Conservation (phyloP, 2,329 filamentous ascomycete species). For the Pezicula rhizophila region DNA sequence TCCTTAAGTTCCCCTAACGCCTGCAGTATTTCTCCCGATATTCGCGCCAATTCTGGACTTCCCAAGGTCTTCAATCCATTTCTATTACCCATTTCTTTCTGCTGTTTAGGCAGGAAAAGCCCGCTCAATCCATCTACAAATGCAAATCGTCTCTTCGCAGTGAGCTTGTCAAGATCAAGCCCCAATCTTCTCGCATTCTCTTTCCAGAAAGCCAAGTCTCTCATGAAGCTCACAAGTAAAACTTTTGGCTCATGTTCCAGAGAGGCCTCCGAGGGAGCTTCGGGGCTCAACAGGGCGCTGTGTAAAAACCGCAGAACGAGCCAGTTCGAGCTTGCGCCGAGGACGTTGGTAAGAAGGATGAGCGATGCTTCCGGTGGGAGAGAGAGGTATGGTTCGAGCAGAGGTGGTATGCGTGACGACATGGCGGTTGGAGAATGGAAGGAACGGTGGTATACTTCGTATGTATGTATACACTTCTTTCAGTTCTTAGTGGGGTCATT, state of each 20-base stretch:
- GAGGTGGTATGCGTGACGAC: slow-evolving; percentile 40
- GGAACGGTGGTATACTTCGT: background rate
- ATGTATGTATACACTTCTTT: too few relatives aligned
- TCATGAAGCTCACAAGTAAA: slow-evolving; percentile 76
- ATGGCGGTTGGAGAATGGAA: slow-evolving; percentile 10
- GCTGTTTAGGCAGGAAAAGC: slow-evolving; percentile 16
- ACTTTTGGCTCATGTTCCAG: slow-evolving; percentile 41
- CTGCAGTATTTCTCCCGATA: slow-evolving; percentile 15
- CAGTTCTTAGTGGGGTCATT: background rate
- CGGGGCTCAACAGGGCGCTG: slow-evolving; percentile 14
- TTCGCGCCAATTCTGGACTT: slow-evolving; percentile 9
- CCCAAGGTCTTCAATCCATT: slow-evolving; percentile 10
- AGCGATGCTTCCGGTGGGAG: slow-evolving; percentile 54
- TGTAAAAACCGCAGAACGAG: slow-evolving; percentile 51
- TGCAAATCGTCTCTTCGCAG: slow-evolving; percentile 52
- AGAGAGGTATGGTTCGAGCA: slow-evolving; percentile 58
- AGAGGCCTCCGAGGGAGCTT: slow-evolving; percentile 23
- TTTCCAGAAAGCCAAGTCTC: slow-evolving; percentile 73
- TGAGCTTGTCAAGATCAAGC: slow-evolving; percentile 60
- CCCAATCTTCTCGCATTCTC: slow-evolving; percentile 64
- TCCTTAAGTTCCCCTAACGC: slow-evolving; percentile 12
- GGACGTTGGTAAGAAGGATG: slow-evolving; percentile 61
- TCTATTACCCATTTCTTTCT: slow-evolving; percentile 1
- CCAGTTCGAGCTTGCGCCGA: slow-evolving; percentile 61
- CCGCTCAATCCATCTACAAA: slow-evolving; percentile 63